Conservation (phyloP, 2,329 filamentous ascomycete genomes). For the Nothomitra cinnamomea region DNA sequence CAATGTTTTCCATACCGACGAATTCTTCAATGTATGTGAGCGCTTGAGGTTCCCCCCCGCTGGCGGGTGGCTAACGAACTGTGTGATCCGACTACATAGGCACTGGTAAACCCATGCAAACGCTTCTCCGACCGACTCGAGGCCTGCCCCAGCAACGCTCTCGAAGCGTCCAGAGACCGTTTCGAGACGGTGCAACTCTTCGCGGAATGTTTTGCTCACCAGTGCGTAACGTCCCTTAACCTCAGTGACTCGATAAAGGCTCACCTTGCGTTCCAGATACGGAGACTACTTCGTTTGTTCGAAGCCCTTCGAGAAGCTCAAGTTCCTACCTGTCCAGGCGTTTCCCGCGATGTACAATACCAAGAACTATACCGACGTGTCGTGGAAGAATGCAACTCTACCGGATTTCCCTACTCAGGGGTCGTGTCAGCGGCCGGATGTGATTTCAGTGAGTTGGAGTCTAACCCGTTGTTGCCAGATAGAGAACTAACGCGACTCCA, state of each 20-base stretch:
- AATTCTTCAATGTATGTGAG: not conserved
- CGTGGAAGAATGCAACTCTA: not conserved
- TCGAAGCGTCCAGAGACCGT: not conserved
- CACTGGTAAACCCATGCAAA: not conserved
- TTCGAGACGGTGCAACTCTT: not conserved
- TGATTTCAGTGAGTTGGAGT: not conserved
- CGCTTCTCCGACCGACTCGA: slow-evolving; percentile 3
- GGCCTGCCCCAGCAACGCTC: not conserved
- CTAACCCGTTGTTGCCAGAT: not conserved
- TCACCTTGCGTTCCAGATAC: not conserved
- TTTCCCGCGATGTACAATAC: slow-evolving; percentile 2
- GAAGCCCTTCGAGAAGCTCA: slow-evolving; percentile 1
- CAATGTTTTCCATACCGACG: not conserved
- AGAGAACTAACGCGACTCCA: too few species aligned
- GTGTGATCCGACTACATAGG: not conserved
- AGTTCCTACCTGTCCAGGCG: not conserved
- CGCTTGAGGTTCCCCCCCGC: too few species aligned
- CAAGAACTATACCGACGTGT: slow-evolving; percentile 1
- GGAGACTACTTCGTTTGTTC: slow-evolving; percentile 1
- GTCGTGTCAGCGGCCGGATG: not conserved
- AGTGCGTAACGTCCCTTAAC: not conserved
- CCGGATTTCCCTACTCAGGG: not conserved
- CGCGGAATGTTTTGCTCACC: not conserved
- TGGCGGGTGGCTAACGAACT: not conserved
- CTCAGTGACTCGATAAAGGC: not conserved